These are phyloP conservation scores for Lasiodiplodia citricola DNA, from an alignment of 2,329 filamentous ascomycete species.

Conservation along the genomic window DNA sequence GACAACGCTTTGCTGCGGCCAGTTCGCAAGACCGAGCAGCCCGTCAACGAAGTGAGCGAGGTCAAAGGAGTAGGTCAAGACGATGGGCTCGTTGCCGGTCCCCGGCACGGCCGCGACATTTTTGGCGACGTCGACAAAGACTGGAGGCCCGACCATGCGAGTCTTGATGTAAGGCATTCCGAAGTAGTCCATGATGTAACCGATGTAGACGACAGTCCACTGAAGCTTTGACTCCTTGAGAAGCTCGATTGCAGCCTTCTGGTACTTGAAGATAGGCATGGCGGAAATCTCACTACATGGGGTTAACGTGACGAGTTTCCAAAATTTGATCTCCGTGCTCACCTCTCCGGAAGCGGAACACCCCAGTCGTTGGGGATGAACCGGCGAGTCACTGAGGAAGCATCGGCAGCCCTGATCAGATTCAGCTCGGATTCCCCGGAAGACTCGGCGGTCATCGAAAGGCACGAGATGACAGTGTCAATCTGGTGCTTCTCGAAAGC, in stretches of 20 bases:
- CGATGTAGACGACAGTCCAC: constrained; percentile 36
- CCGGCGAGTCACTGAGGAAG: constrained; percentile 45
- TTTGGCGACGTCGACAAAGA: constrained; percentile 29
- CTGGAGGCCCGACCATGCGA: constrained; percentile 29
- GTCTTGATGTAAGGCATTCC: constrained; percentile 34
- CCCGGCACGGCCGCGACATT: constrained; percentile 55
- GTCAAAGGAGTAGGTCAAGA: constrained; percentile 58
- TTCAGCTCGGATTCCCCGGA: constrained; percentile 45
- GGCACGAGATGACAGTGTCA: constrained; percentile 53
- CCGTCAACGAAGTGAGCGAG: constrained; percentile 54
- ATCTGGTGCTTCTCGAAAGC: constrained; percentile 47
- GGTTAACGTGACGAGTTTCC: too few relatives aligned
- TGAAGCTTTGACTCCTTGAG: constrained; percentile 34
- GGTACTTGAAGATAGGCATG: not conserved
- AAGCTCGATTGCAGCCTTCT: constrained; percentile 15
- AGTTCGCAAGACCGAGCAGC: constrained; percentile 48
- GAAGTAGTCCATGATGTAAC: constrained; percentile 40
- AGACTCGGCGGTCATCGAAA: constrained; percentile 40
- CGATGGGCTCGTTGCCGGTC: constrained; percentile 50
- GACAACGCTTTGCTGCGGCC: constrained; percentile 45
- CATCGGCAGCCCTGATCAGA: constrained; percentile 52
- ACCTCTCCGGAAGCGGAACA: not conserved
- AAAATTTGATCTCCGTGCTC: not conserved
- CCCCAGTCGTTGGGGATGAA: constrained; percentile 48
- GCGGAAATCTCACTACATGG: not conserved